A percentile compares a stretch with the other conserved stretches of the same genome.
Evolutionary conservation across 225 moss, liverwort and hornwort genomes (phyloP).

Genomic region (Marchantia polymorpha): DNA sequence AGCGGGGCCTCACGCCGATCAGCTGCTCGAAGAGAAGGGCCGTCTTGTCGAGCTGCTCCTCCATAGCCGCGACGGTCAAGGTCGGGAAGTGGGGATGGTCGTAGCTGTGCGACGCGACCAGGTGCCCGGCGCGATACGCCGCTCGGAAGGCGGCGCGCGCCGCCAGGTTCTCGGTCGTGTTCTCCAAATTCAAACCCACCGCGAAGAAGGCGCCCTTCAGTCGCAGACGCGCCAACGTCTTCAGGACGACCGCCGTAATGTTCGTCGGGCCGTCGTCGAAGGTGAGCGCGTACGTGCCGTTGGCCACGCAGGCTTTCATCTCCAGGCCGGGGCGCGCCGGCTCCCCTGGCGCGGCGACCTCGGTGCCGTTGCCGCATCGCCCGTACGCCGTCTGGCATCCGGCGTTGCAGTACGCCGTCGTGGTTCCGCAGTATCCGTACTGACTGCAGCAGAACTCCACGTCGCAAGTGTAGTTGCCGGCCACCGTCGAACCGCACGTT

Average conservation of each 20-base stretch:
- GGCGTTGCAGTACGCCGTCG: neutral
- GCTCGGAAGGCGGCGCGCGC: neutral
- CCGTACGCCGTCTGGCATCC: constrained; percentile 17
- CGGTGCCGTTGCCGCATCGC: neutral
- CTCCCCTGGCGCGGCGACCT: constrained; percentile 2
- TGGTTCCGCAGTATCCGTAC: constrained; percentile 7
- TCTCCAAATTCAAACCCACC: constrained; percentile 1
- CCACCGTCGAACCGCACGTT: neutral
- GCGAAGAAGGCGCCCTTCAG: constrained; percentile 18
- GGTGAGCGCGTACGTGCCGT: constrained; percentile 18
- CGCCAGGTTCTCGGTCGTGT: neutral
- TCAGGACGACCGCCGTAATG: neutral
- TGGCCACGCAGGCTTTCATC: constrained; percentile 6
- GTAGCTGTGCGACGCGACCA: constrained; percentile 22
- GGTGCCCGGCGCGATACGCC: constrained; percentile 2
- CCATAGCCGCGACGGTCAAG: constrained; percentile 15
- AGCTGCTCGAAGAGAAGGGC: constrained; percentile 12
- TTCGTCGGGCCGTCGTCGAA: constrained; percentile 28
- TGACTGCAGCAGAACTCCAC: constrained; percentile 15
- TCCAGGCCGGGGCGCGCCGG: constrained; percentile 7
- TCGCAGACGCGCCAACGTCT: neutral
- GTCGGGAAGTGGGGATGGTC: constrained; percentile 17
- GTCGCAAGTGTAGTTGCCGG: constrained; percentile 6
- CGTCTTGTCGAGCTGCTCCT: constrained; percentile 7
- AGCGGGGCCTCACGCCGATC: constrained; percentile 15